Evolutionary conservation across 257 asterid genomes (phyloP), one percentile per base, ranked within the genome.

Genomic region (Solanum medicagineum): DNA sequence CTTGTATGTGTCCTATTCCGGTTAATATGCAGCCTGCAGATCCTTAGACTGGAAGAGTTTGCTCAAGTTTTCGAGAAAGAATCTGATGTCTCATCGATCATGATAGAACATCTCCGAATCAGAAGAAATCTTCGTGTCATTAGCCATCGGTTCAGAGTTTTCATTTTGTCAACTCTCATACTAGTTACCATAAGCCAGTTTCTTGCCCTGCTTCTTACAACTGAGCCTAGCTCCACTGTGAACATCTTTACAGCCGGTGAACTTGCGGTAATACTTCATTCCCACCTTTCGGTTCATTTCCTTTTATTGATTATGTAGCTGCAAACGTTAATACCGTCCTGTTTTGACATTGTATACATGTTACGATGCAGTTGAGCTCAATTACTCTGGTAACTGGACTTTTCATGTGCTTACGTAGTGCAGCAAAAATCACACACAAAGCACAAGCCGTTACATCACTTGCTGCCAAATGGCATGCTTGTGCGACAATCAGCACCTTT

Each of bases 391-490:
- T 96, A 24, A 90, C 98, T 0, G 98, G 99, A 89, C 93, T 96
- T 24, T 89, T 93, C 71, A 93, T 96, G 69, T 95, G 98, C 92
- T 87, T 96, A 87, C 89, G 95, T 9, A 96, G 99, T 29, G 99
- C 99, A 9, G 95, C 99, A 20, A 96, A 92, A 90, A 96, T 96
- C 85, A 96, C 99, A 10, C 99, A 96, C 81, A 94, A 91, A 85
- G 99, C 98, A 0, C 98, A 91, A 51, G 82, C 98, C 0, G 88
- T 96, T 9, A 91, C 98, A 5, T 90, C 95, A 8, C 92, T 94
- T 66, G 98, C 98, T 6, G 94, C 99, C 12, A 94, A 96, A 82
- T 96, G 99, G 99, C 98, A 96, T 54, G 98, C 91, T 3, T 94
- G 95, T 86, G 95, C 99, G 17, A 93, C 99, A 4, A 90, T 94